Evolutionary conservation across 768 basidiomycete species (phyloP), one percentile per base, ranked within the genome.

Genomic region (Hygrophorus pudorinus): DNA sequence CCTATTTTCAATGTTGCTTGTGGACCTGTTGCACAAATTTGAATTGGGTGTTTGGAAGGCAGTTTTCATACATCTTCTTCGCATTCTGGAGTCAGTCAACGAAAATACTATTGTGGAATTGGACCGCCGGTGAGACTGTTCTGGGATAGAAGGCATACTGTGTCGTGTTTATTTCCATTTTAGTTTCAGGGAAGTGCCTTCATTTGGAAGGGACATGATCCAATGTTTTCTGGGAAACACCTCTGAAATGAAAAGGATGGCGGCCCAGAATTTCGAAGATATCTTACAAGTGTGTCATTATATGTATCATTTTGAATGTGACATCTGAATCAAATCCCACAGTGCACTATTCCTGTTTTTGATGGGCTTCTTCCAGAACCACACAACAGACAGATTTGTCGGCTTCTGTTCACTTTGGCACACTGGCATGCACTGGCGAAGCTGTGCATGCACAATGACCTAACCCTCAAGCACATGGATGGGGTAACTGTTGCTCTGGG

Each of bases 301-400:
- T 14, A 12, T 41, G 31, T 39, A 10, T 9, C 16, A 6, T 39
- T 21, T 13, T 46, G 17, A 41, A 21, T 13, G 24, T 14, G 38
- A 29, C 16, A 3, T 14, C 35, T 5, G 24, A 20, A 16, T 12
- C 18, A 13, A 21, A 47, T 47, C 12, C 46, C 40, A 4, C 18
- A 32, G 14, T 59, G 63, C 11, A 54, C 63, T 11, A 61, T n/a
- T n/a, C n/a, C n/a, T n/a, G n/a, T n/a, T n/a, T n/a, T n/a, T n/a
- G n/a, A n/a, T n/a, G n/a, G n/a, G 59, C 51, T 65, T 0, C 47
- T 65, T 2, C 59, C 56, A 0, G 34, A 48, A 5, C 30, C 37
- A 0, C 53, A 63, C 12, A 48, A 61, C 12, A 0, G 13, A 4
- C 18, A 48, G 2, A 45, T 60, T 0, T 47, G 40, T 4, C 45